Evolutionary conservation across 1,284 basidiomycete genomes (phyloP), one percentile per base, ranked within the genome.

Genomic region (Inonotus hispidus): DNA sequence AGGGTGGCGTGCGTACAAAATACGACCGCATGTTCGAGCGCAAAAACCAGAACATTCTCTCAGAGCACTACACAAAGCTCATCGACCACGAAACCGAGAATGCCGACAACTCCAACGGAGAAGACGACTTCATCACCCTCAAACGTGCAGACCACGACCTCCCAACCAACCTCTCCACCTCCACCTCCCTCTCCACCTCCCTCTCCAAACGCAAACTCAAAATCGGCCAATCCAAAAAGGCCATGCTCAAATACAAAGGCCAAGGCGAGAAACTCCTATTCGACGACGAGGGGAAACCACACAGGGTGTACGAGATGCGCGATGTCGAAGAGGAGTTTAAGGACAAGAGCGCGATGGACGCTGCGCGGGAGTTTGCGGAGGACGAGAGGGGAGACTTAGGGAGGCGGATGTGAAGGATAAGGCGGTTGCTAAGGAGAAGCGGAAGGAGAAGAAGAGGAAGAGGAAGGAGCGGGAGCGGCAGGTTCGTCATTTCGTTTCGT

Each of bases 11-110:
- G 0, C 83, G 92, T 60, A 98, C 97, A 3, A 98, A 97, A 76
- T 98, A 98, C 73, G 97, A 99, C 73, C 86, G 94, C 57, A 98
- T 99, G 93, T 99, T 99, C 71, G 91, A 92, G 70, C 87, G 96
- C 62, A 95, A 93, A 74, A 98, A 98, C 72, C 95, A 98, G 73
- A 90, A 87, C 66, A 90, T 98, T 57, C 82, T 98, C 19, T 95
- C 94, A 0, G 84, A 89, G 65, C 95, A 98, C 72, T 98, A 98
- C 75, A 82, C 80, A 61, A 94, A 93, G 69, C 86, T 99, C 55
- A 79, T 98, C 59, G 90, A 93, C 62, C 88, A 73, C 49, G 76
- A 71, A 29, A 82, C 79, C 54, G 72, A 71, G 25, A 73, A 69
- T 32, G 64, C 61, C 14, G 79, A 77, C n/a, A n/a, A n/a, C n/a